Evolutionary conservation across 1,284 basidiomycete genomes (phyloP).

Genomic region (Fereydounia khargensis): DNA sequence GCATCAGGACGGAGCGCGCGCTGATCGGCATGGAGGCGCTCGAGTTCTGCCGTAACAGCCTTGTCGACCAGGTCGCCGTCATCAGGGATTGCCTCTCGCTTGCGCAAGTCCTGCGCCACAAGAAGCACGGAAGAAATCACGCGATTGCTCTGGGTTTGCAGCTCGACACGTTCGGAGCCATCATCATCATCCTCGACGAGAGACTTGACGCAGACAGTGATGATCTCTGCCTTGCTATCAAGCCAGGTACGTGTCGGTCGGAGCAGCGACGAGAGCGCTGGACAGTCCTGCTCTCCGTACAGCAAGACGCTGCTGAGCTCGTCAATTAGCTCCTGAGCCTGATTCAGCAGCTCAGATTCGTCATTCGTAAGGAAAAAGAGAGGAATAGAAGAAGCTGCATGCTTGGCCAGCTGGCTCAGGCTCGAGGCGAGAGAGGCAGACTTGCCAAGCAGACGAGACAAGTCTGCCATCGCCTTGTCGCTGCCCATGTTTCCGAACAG

Average conservation of each 20-base stretch:
- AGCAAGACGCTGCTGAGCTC: background rate
- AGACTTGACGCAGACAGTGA: background rate
- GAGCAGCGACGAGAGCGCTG: conserved; percentile 20
- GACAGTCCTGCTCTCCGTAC: conserved; percentile 1
- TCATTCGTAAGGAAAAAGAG: background rate
- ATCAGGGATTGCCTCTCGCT: background rate
- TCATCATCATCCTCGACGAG: background rate
- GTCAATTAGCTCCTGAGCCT: background rate
- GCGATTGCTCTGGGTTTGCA: conserved; percentile 3
- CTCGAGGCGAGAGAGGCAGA: background rate
- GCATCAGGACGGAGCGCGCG: conserved; percentile 20
- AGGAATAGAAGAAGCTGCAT: too few species aligned
- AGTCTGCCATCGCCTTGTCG: background rate
- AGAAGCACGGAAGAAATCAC: conserved; percentile 49
- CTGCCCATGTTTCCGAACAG: conserved; percentile 4
- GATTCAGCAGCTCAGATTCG: background rate
- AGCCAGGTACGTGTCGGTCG: conserved; percentile 16
- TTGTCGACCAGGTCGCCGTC: conserved; percentile 25
- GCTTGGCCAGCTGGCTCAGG: background rate
- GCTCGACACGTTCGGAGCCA: background rate
- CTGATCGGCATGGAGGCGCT: conserved; percentile 12
- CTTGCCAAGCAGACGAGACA: background rate
- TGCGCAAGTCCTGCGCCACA: conserved; percentile 48
- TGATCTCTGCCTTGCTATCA: background rate
- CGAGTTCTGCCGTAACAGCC: conserved; percentile 16